Percentiles rank a stretch among this genome's conserved stretches.
Conservation (phyloP, 2,329 filamentous ascomycete genomes). For the Tolypocladium album region DNA sequence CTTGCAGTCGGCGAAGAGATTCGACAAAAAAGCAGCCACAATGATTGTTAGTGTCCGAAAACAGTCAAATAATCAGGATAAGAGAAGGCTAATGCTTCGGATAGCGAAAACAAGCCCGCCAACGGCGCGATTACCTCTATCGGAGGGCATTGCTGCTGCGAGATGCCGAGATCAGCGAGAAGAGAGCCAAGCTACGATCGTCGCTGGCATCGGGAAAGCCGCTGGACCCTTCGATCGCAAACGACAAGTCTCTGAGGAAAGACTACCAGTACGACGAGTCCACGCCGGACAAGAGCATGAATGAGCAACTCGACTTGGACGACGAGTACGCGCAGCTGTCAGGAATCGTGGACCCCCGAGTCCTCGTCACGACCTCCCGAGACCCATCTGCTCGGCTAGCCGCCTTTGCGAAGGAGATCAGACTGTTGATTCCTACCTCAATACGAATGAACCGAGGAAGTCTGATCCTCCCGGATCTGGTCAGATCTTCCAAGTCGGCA, state of each 20-base stretch:
- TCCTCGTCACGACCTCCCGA: slow-evolving; percentile 77
- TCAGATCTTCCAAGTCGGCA: slow-evolving; percentile 68
- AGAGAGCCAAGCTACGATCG: slow-evolving; percentile 74
- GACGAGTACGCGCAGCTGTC: slow-evolving; percentile 87
- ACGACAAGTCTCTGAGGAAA: slow-evolving; percentile 73
- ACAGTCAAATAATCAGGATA: neutral
- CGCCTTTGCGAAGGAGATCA: slow-evolving; percentile 89
- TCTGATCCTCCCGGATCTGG: slow-evolving; percentile 74
- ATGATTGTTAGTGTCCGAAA: slow-evolving; percentile 1
- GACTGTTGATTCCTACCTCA: slow-evolving; percentile 70
- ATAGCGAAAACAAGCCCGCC: slow-evolving; percentile 30
- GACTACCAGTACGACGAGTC: slow-evolving; percentile 95
- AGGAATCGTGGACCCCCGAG: slow-evolving; percentile 81
- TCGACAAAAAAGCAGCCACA: neutral
- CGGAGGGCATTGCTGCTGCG: slow-evolving; percentile 76
- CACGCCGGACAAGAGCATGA: slow-evolving; percentile 50
- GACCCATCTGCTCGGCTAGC: slow-evolving; percentile 74
- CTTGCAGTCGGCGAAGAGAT: neutral
- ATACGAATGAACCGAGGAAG: slow-evolving; percentile 90
- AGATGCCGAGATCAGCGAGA: slow-evolving; percentile 88
- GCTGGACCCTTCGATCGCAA: slow-evolving; percentile 68
- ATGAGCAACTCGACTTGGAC: slow-evolving; percentile 66
- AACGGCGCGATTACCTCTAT: slow-evolving; percentile 58
- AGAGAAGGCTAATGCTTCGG: slow-evolving; percentile 7
- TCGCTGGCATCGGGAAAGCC: slow-evolving; percentile 85